Conservation (phyloP, 768 basidiomycete genomes). For the Tephrocybe sp. region DNA sequence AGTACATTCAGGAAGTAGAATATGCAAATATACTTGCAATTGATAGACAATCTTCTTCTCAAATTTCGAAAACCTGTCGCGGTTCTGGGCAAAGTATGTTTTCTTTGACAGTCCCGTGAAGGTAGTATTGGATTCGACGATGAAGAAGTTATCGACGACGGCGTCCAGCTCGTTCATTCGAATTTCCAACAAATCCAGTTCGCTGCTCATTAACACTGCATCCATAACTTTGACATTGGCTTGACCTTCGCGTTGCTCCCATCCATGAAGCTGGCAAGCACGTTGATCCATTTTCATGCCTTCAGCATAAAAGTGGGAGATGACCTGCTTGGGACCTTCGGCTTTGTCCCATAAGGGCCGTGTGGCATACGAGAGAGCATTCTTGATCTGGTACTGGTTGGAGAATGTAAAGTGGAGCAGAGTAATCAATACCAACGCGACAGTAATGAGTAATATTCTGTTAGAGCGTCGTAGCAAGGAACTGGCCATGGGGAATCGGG, state of each 20-base stretch:
- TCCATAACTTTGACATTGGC: conserved; percentile 46
- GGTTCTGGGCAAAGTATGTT: conserved; percentile 45
- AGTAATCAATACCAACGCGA: conserved; percentile 25
- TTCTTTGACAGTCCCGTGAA: conserved; percentile 60
- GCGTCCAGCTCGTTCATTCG: conserved; percentile 58
- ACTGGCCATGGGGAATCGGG: conserved; percentile 15
- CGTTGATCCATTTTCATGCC: conserved; percentile 41
- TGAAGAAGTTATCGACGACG: conserved; percentile 57
- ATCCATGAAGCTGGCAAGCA: conserved; percentile 53
- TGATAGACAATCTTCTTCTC: conserved; percentile 51
- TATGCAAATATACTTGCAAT: conserved; percentile 30
- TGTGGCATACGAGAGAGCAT: conserved; percentile 52
- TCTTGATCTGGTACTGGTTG: conserved; percentile 48
- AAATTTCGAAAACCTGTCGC: conserved; percentile 45
- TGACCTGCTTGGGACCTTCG: conserved; percentile 42
- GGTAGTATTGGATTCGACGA: conserved; percentile 59
- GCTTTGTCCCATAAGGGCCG: conserved; percentile 58
- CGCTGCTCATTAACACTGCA: conserved; percentile 60
- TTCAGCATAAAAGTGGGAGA: conserved; percentile 58
- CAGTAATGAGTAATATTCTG: conserved; percentile 30
- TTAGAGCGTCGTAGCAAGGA: conserved; percentile 25
- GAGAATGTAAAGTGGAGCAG: conserved; percentile 34
- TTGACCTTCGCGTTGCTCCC: conserved; percentile 33
- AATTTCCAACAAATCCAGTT: conserved; percentile 62
- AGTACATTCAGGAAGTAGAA: neutral